phyloP scores from a whole-genome alignment of 2,329 filamentous ascomycete genomes.

The Monosporascus sp. region DNA sequence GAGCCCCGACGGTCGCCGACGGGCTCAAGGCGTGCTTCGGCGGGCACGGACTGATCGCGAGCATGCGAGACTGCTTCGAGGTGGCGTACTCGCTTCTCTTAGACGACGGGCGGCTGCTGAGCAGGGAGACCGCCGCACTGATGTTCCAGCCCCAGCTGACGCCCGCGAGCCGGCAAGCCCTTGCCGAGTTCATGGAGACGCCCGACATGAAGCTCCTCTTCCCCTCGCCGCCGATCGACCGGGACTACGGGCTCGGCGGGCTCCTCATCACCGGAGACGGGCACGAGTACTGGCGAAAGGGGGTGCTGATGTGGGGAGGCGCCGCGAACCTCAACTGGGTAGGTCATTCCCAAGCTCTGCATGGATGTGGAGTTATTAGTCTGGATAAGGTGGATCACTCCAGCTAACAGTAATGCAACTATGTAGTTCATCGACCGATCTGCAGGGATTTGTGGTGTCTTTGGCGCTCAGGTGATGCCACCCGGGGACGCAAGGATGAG shows the following conservation, averaged over 20 bases:
- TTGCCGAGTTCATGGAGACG: constrained; percentile 22
- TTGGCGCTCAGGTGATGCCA: constrained; percentile 37
- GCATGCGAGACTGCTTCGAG: constrained; percentile 36
- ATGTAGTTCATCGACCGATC: constrained; percentile 28
- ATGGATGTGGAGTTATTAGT: not conserved
- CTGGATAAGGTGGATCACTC: constrained; percentile 3
- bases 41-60: constrained; percentile 31
- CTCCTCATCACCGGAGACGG: constrained; percentile 34
- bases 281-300: constrained; percentile 31
- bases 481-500: constrained; percentile 32
- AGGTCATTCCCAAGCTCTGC: constrained; percentile 16
- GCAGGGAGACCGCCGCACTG: constrained; percentile 31
- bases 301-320: constrained; percentile 39
- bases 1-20: constrained; percentile 9
- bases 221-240: constrained; percentile 28
- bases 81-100: constrained; percentile 40
- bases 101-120: constrained; percentile 44
- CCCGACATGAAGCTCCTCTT: constrained; percentile 22
- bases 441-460: constrained; percentile 35
- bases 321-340: constrained; percentile 43
- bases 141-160: constrained; percentile 44
- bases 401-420: not conserved
- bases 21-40: constrained; percentile 22
- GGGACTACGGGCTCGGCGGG: constrained; percentile 37
- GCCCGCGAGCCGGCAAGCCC: constrained; percentile 10